Evolutionary conservation across 352 stramenopile genomes (phyloP).

Genomic region (Globisporangium recalcitrans): DNA sequence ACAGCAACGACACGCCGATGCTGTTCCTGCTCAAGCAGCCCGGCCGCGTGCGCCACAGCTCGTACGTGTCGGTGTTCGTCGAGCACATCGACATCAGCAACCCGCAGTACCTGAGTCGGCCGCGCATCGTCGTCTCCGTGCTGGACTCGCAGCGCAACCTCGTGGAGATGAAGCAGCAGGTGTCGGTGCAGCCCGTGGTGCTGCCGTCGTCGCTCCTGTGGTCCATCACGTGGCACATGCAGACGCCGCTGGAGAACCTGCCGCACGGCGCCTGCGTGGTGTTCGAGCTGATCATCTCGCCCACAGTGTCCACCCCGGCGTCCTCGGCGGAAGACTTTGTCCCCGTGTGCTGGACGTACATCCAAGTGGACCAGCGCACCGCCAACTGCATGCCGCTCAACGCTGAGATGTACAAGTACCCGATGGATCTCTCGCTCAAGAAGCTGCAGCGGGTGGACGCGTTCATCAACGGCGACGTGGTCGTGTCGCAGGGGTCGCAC

Average conservation of each 20-base stretch:
- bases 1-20: slow-evolving; percentile 29
- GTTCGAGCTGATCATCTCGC: slow-evolving; percentile 55
- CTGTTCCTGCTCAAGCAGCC: slow-evolving; percentile 75
- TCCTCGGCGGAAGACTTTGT: slow-evolving; percentile 40
- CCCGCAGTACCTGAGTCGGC: slow-evolving; percentile 43
- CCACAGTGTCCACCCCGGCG: slow-evolving; percentile 20
- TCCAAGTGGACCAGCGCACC: slow-evolving; percentile 77
- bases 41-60: slow-evolving; percentile 67
- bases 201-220: slow-evolving; percentile 61
- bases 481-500: slow-evolving; percentile 54
- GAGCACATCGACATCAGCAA: slow-evolving; percentile 62
- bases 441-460: slow-evolving; percentile 64
- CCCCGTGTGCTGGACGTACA: slow-evolving; percentile 79
- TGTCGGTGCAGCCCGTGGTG: slow-evolving; percentile 60
- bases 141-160: slow-evolving; percentile 58
- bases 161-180: slow-evolving; percentile 75
- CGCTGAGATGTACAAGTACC: slow-evolving; percentile 82
- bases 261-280: slow-evolving; percentile 65
- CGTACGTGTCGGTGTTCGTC: slow-evolving; percentile 78
- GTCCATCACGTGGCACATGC: slow-evolving; percentile 91
- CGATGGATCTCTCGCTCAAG: slow-evolving; percentile 70
- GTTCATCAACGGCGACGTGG: slow-evolving; percentile 69
- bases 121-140: slow-evolving; percentile 67
- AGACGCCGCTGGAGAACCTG: slow-evolving; percentile 90
- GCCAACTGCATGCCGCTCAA: slow-evolving; percentile 64